Conservation (phyloP, 1,284 basidiomycete species). For the Hortiboletus rubellus region DNA sequence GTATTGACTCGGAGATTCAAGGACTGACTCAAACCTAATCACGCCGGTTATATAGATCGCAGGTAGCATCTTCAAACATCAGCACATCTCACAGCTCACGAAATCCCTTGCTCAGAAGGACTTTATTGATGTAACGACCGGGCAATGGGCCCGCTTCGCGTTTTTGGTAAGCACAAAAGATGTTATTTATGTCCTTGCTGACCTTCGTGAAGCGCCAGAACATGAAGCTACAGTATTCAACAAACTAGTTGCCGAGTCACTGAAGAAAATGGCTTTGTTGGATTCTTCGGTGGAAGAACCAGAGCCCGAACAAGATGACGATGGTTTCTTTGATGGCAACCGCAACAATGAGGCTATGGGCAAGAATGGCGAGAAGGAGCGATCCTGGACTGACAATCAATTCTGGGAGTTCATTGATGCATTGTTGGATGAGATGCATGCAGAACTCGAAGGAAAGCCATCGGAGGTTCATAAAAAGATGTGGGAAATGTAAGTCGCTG, state of each 20-base stretch:
- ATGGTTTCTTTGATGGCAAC: too few relatives aligned
- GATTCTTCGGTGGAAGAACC: background rate
- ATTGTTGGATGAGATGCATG: too few relatives aligned
- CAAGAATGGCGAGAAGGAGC: too few relatives aligned
- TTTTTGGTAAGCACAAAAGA: slow-evolving; percentile 1
- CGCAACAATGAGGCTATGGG: too few relatives aligned
- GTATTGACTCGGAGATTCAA: background rate
- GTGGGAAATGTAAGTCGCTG: too few relatives aligned
- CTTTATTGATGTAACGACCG: background rate
- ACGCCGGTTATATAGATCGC: background rate
- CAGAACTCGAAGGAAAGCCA: too few relatives aligned
- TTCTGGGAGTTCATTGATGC: too few relatives aligned
- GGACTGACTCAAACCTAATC: background rate
- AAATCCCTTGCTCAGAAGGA: background rate
- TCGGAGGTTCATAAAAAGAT: too few relatives aligned
- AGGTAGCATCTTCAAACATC: background rate
- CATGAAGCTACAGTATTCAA: background rate
- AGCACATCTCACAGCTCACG: background rate
- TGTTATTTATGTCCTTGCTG: background rate
- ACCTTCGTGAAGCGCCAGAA: background rate
- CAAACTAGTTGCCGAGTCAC: background rate
- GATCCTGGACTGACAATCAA: too few relatives aligned
- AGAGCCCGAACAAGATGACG: background rate
- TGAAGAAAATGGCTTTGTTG: background rate
- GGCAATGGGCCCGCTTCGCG: slow-evolving; percentile 7